phyloP scores from a whole-genome alignment of 768 basidiomycete species.

The Auriscalpium microsporum region DNA sequence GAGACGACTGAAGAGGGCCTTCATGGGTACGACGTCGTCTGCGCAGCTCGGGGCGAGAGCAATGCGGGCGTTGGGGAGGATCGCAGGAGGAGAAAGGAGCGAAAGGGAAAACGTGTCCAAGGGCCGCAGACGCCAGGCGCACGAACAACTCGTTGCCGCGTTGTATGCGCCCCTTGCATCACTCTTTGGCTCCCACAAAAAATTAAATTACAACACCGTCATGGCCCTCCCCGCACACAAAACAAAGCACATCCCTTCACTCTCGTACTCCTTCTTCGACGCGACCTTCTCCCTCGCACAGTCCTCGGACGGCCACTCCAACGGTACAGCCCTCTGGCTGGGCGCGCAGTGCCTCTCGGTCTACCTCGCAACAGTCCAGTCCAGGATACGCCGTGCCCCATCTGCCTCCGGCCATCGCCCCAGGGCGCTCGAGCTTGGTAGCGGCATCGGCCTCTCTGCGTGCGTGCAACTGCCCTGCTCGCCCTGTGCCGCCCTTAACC shows the following conservation, averaged over 20 bases:
- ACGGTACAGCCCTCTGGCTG: slow-evolving; percentile 82
- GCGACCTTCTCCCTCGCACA: slow-evolving; percentile 44
- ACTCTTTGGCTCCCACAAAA: background rate
- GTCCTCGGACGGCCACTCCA: slow-evolving; percentile 52
- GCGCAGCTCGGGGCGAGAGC: slow-evolving; percentile 6
- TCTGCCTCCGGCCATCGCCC: slow-evolving; percentile 15
- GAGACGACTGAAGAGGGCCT: slow-evolving; percentile 74
- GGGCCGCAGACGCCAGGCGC: slow-evolving; percentile 2
- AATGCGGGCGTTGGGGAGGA: slow-evolving; percentile 8
- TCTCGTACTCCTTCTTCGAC: slow-evolving; percentile 35
- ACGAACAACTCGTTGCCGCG: slow-evolving; percentile 3
- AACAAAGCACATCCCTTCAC: slow-evolving; percentile 52
- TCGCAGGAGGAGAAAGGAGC: slow-evolving; percentile 14
- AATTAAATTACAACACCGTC: slow-evolving; percentile 12
- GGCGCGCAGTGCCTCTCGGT: slow-evolving; percentile 66
- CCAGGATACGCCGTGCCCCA: slow-evolving; percentile 7
- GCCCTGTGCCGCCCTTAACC: slow-evolving; percentile 4
- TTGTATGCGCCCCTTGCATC: background rate
- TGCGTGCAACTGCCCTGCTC: slow-evolving; percentile 28
- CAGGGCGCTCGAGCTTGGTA: slow-evolving; percentile 68
- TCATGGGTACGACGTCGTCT: slow-evolving; percentile 41
- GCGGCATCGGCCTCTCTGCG: slow-evolving; percentile 75
- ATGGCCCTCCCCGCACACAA: slow-evolving; percentile 43
- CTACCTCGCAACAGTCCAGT: slow-evolving; percentile 42
- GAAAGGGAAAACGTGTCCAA: slow-evolving; percentile 4